These are phyloP conservation scores for Brassica balearica DNA, from an alignment of 441 rosid genomes.

Conservation along the genomic window DNA sequence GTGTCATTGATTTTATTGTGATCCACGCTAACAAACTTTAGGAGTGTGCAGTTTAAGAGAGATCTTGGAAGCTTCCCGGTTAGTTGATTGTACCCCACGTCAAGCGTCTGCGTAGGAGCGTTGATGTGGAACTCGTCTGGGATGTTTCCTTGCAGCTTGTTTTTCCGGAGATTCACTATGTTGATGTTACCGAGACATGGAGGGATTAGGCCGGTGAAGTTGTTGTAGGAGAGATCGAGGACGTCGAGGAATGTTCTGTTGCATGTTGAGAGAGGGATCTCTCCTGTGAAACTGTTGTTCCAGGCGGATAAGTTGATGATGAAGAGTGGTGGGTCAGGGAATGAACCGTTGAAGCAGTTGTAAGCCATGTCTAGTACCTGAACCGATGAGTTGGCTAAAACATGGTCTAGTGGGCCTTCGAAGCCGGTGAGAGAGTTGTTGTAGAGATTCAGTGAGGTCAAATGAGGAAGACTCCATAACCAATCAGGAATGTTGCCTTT, in stretches of 20 bases:
- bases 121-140: slow-evolving; percentile 28
- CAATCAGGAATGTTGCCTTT: slow-evolving; percentile 11
- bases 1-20: slow-evolving; percentile 48
- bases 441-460: neutral
- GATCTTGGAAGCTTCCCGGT: slow-evolving; percentile 49
- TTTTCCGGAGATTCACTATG: slow-evolving; percentile 36
- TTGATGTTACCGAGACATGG: slow-evolving; percentile 23
- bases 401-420: neutral
- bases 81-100: slow-evolving; percentile 47
- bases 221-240: slow-evolving; percentile 45
- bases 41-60: slow-evolving; percentile 32
- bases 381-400: slow-evolving; percentile 3
- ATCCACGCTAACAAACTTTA: slow-evolving; percentile 52
- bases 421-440: neutral
- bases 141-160: slow-evolving; percentile 44
- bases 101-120: slow-evolving; percentile 48
- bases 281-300: slow-evolving; percentile 43
- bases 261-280: slow-evolving; percentile 42
- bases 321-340: slow-evolving; percentile 15
- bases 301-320: slow-evolving; percentile 21
- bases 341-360: slow-evolving; percentile 15
- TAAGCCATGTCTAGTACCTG: neutral
- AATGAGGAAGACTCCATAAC: slow-evolving; percentile 16
- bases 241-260: slow-evolving; percentile 25
- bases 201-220: slow-evolving; percentile 33